Conservation (phyloP, 2,329 filamentous ascomycete genomes). For the Periconia digitata region DNA sequence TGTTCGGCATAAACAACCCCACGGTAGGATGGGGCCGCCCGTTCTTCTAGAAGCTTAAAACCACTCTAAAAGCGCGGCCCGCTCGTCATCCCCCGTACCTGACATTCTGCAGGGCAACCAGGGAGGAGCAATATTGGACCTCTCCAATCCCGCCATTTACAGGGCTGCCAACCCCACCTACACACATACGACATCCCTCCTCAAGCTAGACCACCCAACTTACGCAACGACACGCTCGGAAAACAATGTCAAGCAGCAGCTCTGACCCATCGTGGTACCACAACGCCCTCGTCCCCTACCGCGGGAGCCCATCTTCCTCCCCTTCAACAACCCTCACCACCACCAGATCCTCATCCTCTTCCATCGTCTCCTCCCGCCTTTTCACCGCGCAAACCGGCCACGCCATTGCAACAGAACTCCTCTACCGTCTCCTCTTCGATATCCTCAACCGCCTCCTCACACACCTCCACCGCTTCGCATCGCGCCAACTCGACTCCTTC, state of each 20-base stretch:
- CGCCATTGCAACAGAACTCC: conserved; percentile 30
- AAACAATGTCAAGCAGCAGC: not conserved
- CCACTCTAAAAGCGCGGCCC: not conserved
- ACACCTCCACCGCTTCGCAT: conserved; percentile 26
- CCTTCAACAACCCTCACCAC: conserved; percentile 1
- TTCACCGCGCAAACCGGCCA: conserved; percentile 24
- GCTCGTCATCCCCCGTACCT: not conserved
- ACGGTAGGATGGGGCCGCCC: not conserved
- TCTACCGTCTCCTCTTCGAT: conserved; percentile 34
- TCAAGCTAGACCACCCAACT: too few species aligned
- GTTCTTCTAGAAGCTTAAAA: not conserved
- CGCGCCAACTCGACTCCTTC: conserved; percentile 24
- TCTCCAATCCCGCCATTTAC: too few species aligned
- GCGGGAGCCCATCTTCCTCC: not conserved
- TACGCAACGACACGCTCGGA: too few species aligned
- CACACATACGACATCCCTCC: too few species aligned
- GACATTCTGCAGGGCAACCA: too few species aligned
- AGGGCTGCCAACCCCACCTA: too few species aligned
- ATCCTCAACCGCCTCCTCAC: conserved; percentile 28
- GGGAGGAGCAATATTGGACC: too few species aligned
- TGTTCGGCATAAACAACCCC: too few species aligned
- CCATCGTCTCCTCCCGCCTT: conserved; percentile 6
- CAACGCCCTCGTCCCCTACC: conserved; percentile 17
- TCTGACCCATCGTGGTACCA: not conserved
- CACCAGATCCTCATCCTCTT: conserved; percentile 2